These are phyloP conservation scores for Saccharomycopsis amapae DNA, from an alignment of 805 yeast species.

Conservation along the genomic window DNA sequence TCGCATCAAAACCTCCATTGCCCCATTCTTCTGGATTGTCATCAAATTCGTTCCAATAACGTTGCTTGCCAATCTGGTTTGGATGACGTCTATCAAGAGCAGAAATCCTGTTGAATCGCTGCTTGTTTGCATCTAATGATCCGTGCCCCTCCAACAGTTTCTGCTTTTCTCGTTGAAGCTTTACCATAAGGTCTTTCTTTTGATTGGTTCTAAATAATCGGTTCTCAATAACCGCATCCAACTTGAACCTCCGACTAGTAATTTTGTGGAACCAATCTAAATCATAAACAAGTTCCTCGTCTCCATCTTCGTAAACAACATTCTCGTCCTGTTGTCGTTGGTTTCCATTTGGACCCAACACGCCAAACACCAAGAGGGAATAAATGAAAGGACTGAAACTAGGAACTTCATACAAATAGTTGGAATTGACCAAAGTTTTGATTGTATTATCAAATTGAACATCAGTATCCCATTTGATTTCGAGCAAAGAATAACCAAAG, in stretches of 20 bases:
- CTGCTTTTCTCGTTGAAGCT: constrained; percentile 12
- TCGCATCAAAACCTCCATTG: constrained; percentile 1
- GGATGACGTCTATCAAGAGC: background rate
- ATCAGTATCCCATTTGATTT: constrained; percentile 13
- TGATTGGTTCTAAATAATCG: constrained; percentile 10
- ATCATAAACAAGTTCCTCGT: background rate
- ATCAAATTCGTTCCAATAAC: constrained; percentile 22
- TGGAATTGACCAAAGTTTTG: constrained; percentile 7
- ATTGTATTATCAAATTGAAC: constrained; percentile 1
- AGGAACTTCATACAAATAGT: constrained; percentile 16
- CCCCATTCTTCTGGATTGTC: constrained; percentile 20
- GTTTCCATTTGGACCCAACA: background rate
- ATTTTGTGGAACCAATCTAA: constrained; percentile 15
- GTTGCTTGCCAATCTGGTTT: background rate
- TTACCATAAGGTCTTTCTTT: constrained; percentile 8
- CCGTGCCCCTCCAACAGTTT: background rate
- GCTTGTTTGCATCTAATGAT: background rate
- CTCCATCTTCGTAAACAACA: background rate
- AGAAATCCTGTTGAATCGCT: too few relatives aligned
- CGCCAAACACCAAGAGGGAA: background rate
- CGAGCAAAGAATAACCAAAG: constrained; percentile 7
- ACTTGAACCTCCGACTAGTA: constrained; percentile 11
- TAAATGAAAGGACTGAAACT: constrained; percentile 6
- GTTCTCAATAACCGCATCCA: constrained; percentile 13
- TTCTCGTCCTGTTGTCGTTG: background rate